phyloP scores from a whole-genome alignment of 2,329 filamentous ascomycete genomes.

The Colletotrichum paranaense region DNA sequence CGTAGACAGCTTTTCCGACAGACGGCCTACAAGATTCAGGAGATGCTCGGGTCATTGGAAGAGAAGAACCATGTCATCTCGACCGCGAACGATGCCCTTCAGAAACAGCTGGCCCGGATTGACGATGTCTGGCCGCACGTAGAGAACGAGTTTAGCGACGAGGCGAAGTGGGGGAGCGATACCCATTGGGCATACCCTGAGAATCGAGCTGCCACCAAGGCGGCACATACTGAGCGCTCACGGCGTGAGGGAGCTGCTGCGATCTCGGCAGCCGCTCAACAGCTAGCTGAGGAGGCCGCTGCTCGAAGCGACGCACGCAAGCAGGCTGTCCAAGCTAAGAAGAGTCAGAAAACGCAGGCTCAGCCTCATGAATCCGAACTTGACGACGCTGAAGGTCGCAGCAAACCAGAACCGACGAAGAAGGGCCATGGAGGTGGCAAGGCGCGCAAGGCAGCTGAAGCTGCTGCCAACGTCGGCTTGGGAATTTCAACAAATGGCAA shows the following conservation, averaged over 20 bases:
- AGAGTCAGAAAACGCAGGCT: conserved; percentile 73
- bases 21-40: conserved; percentile 80
- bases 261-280: conserved; percentile 80
- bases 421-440: conserved; percentile 71
- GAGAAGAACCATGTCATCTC: conserved; percentile 98
- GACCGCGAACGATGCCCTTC: conserved; percentile 89
- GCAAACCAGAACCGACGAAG: conserved; percentile 65
- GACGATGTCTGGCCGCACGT: conserved; percentile 90
- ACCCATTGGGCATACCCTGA: conserved; percentile 97
- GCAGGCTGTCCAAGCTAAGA: conserved; percentile 82
- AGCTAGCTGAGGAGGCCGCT: conserved; percentile 85
- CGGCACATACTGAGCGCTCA: conserved; percentile 77
- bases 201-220: conserved; percentile 72
- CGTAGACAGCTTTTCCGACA: conserved; percentile 82
- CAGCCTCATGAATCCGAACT: conserved; percentile 82
- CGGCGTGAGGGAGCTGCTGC: conserved; percentile 82
- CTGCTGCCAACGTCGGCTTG: conserved; percentile 65
- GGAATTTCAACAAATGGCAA: conserved; percentile 70
- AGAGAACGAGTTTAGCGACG: conserved; percentile 90
- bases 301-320: conserved; percentile 86
- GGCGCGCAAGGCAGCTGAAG: conserved; percentile 70
- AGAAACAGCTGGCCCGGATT: conserved; percentile 85
- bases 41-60: conserved; percentile 90
- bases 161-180: conserved; percentile 90
- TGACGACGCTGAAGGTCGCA: conserved; percentile 72